Conservation (phyloP, 1,284 basidiomycete genomes). For the Tremellales sp. region DNA sequence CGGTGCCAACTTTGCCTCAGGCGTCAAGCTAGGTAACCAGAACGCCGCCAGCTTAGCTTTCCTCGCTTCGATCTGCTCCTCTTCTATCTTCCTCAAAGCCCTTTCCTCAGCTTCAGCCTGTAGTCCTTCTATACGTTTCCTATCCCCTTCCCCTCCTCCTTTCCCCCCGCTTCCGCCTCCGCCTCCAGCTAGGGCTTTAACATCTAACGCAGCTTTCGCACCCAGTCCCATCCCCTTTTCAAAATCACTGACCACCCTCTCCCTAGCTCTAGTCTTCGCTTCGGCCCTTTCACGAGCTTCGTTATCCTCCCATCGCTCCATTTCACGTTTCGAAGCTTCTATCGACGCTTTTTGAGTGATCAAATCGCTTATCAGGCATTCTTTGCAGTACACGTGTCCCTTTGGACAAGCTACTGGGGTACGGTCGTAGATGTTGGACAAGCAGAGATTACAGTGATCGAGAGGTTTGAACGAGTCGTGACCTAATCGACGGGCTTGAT, state of each 20-base stretch:
- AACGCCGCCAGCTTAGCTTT: conserved; percentile 87
- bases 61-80: conserved; percentile 71
- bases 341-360: conserved; percentile 78
- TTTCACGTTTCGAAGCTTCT: conserved; percentile 70
- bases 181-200: conserved; percentile 48
- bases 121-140: conserved; percentile 63
- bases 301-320: conserved; percentile 68
- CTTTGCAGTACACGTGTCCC: conserved; percentile 83
- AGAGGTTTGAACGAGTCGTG: conserved; percentile 85
- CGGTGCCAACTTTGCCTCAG: conserved; percentile 61
- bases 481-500: conserved; percentile 65
- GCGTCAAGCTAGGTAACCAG: conserved; percentile 85
- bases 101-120: conserved; percentile 76
- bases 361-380: conserved; percentile 57
- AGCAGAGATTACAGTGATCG: conserved; percentile 79
- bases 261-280: conserved; percentile 67
- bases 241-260: conserved; percentile 78
- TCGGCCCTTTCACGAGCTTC: conserved; percentile 66
- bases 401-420: conserved; percentile 75
- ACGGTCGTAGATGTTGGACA: conserved; percentile 60
- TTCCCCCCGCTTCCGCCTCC: conserved; percentile 69
- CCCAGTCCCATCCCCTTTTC: conserved; percentile 66
- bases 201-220: conserved; percentile 55
- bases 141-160: conserved; percentile 74
- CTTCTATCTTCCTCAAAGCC: conserved; percentile 72